A percentile compares a stretch with the other conserved stretches of the same genome.
Evolutionary conservation across 2,329 filamentous ascomycete species (phyloP).

Genomic region (Penicillium sp.): DNA sequence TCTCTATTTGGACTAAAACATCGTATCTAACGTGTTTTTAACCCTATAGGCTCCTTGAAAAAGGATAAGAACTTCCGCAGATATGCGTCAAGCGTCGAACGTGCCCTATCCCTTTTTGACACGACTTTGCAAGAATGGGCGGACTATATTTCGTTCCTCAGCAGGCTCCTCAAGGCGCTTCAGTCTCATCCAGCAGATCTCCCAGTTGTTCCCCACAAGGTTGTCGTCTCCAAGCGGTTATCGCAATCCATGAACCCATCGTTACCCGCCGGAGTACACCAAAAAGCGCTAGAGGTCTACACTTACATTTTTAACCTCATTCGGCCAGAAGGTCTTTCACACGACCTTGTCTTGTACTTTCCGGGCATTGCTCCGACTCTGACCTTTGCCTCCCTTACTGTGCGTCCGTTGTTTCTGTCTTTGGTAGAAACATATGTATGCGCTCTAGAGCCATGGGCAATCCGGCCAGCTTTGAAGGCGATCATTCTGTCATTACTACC

Average conservation of each 20-base stretch:
- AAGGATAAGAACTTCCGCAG: slow-evolving; percentile 76
- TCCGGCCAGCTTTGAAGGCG: slow-evolving; percentile 88
- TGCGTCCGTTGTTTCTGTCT: slow-evolving; percentile 82
- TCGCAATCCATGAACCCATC: slow-evolving; percentile 94
- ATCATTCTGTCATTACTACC: slow-evolving; percentile 88
- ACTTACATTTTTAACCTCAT: slow-evolving; percentile 85
- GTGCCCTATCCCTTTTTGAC: slow-evolving; percentile 87
- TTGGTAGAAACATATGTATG: slow-evolving; percentile 83
- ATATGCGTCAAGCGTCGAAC: slow-evolving; percentile 87
- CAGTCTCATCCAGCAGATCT: slow-evolving; percentile 80
- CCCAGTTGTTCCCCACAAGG: slow-evolving; percentile 78
- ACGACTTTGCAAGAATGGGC: slow-evolving; percentile 97
- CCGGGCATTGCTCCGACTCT: slow-evolving; percentile 87
- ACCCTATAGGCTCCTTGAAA: slow-evolving; percentile 42
- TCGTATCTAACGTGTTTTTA: neutral
- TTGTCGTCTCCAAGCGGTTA: slow-evolving; percentile 82
- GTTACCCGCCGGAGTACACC: slow-evolving; percentile 93
- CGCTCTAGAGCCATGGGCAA: slow-evolving; percentile 68
- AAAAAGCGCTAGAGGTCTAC: slow-evolving; percentile 96
- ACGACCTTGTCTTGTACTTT: slow-evolving; percentile 84
- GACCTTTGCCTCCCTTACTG: slow-evolving; percentile 91
- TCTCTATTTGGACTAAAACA: neutral
- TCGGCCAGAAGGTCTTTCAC: slow-evolving; percentile 76
- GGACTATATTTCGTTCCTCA: slow-evolving; percentile 97
- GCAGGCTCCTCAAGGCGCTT: slow-evolving; percentile 87